Base-by-base conservation (phyloP, 164 flowering plant genomes). In the Aristolochia californica region DNA sequence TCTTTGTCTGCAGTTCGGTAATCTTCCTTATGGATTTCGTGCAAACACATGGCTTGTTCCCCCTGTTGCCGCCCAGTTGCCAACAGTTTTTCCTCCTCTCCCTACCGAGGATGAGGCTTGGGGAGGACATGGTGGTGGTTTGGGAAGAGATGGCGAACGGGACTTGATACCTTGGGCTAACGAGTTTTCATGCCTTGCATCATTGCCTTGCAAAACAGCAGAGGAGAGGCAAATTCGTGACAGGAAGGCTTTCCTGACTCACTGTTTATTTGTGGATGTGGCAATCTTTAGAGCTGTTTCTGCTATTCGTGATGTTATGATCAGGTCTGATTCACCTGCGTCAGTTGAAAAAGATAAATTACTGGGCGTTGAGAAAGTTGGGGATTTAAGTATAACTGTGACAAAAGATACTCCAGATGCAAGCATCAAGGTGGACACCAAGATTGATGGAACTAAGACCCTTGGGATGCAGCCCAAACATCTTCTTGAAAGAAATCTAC, bases 11-110 rank as follows among this genome's bases (percentile, higher is more conserved):
- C 84, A 93, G 99, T 93, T 93, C 80, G 99, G 97, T 30, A 93
- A 93, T 79, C 96, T 93, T 60, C 97, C 99, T 24, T 93, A 77
- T 72, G 97, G 99, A 24, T 93, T 89, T 66, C 81, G 99, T 76
- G 90, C 99, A 62, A 93, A 93, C 77, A 93, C 99, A 50, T 93
- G 99, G 99, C 91, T 93, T 22, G 80, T 93, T 26, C 99, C 96
- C 56, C 97, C 97, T 15, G 68, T 80, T 59, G 84, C 86, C 52
- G 81, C 91, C 55, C 87, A 79, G 34, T 59, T 57, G 45, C 88
- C 90, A 18, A 66, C 89, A 61, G 54, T 69, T 64, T 89, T 85
- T 64, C 87, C 95, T 58, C 80, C 84, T 56, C 87, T 93, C 12
- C 97, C 99, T 43, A 74, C 70, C 44, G 99, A 93, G 78, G 97